Percentiles rank a stretch among this genome's conserved stretches.
Evolutionary conservation across 2,329 filamentous ascomycete genomes (phyloP).

Genomic region (Xylariales sp.): DNA sequence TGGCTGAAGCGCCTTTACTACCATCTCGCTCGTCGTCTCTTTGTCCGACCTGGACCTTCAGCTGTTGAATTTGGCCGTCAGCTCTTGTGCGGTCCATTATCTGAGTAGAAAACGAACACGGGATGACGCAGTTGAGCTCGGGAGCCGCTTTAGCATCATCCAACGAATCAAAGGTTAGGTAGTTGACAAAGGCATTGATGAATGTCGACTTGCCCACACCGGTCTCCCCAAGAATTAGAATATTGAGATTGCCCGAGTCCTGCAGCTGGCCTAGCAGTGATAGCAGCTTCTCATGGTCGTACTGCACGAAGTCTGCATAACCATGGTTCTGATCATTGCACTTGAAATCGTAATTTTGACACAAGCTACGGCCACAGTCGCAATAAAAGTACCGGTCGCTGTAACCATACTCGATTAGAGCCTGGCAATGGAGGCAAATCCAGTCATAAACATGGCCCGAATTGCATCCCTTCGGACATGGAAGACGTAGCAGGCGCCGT

Average conservation of each 20-base stretch:
- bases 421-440: background rate
- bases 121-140: slow-evolving; percentile 29
- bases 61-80: slow-evolving; percentile 19
- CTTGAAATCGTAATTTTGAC: background rate
- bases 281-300: background rate
- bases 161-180: slow-evolving; percentile 31
- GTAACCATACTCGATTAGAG: background rate
- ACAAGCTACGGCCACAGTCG: background rate
- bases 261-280: background rate
- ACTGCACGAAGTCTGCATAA: background rate
- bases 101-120: slow-evolving; percentile 32
- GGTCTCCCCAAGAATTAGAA: slow-evolving; percentile 42
- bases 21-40: slow-evolving; percentile 27
- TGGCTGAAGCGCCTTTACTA: slow-evolving; percentile 28
- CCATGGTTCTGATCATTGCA: background rate
- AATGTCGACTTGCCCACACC: slow-evolving; percentile 45
- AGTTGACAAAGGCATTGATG: slow-evolving; percentile 45
- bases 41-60: slow-evolving; percentile 22
- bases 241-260: slow-evolving; percentile 23
- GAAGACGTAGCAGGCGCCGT: too few species aligned
- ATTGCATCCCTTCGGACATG: too few species aligned
- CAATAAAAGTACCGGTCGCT: background rate
- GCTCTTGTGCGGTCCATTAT: slow-evolving; percentile 18
- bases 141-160: slow-evolving; percentile 29
- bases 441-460: background rate